A percentile compares a stretch with the other conserved stretches of the same genome.
Evolutionary conservation across 495 filamentous ascomycete genomes (phyloP).

Genomic region (Parathielavia appendiculata): DNA sequence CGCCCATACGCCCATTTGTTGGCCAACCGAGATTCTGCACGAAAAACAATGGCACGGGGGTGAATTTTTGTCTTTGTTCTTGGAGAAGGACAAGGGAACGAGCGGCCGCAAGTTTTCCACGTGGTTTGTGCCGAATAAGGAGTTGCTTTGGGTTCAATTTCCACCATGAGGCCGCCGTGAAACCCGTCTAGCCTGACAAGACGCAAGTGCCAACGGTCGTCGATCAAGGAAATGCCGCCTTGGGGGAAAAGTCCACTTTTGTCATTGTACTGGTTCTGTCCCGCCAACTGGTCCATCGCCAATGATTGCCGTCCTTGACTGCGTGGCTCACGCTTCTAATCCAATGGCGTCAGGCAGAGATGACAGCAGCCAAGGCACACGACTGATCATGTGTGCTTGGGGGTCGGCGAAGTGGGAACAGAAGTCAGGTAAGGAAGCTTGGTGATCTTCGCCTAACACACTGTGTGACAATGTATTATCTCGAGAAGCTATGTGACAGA

Average conservation of each 20-base stretch:
- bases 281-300: conserved; percentile 1
- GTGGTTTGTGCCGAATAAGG: too few species aligned
- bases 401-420: neutral
- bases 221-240: neutral
- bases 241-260: neutral
- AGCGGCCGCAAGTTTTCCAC: too few species aligned
- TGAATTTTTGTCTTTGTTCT: too few species aligned
- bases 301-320: neutral
- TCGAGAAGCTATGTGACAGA: neutral
- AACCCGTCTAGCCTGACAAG: too few species aligned
- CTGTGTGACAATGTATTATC: neutral
- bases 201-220: neutral
- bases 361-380: conserved; percentile 1
- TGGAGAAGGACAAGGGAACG: too few species aligned
- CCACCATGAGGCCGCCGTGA: too few species aligned
- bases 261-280: neutral
- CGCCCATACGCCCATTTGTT: too few species aligned
- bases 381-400: conserved; percentile 4
- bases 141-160: too few species aligned
- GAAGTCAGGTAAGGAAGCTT: neutral
- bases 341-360: neutral
- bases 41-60: too few species aligned
- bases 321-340: neutral
- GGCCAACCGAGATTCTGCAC: too few species aligned
- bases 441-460: neutral